Percentiles rank a stretch among this genome's conserved stretches.
phyloP scores from a whole-genome alignment of 2,329 filamentous ascomycete genomes.

The Aaosphaeria arxii region DNA sequence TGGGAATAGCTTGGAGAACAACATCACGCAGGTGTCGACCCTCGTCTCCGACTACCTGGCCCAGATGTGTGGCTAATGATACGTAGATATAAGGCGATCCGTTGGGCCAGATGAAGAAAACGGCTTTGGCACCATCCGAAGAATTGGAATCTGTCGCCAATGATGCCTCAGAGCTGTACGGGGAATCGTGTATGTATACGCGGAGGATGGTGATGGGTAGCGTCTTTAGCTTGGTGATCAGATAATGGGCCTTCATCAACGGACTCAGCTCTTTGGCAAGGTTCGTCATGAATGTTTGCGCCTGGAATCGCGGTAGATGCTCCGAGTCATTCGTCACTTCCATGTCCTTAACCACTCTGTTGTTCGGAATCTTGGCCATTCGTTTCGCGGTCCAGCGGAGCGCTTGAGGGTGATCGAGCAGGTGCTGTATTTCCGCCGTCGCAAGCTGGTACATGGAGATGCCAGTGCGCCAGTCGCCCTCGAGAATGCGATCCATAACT shows the following conservation, averaged over 20 bases:
- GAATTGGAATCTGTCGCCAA: slow-evolving; percentile 26
- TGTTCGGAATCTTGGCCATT: slow-evolving; percentile 36
- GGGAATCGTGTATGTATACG: slow-evolving; percentile 76
- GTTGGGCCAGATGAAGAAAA: slow-evolving; percentile 81
- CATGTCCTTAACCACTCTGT: slow-evolving; percentile 25
- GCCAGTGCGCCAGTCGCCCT: slow-evolving; percentile 57
- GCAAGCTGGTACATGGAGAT: slow-evolving; percentile 55
- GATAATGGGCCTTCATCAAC: slow-evolving; percentile 80
- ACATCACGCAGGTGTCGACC: slow-evolving; percentile 63
- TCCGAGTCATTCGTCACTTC: slow-evolving; percentile 39
- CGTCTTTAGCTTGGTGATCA: slow-evolving; percentile 67
- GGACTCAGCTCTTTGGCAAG: slow-evolving; percentile 73
- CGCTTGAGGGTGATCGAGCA: slow-evolving; percentile 52
- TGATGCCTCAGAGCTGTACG: slow-evolving; percentile 61
- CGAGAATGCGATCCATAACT: slow-evolving; percentile 54
- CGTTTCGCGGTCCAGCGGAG: slow-evolving; percentile 55
- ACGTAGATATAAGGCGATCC: slow-evolving; percentile 73
- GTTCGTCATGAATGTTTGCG: slow-evolving; percentile 73
- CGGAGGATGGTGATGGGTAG: slow-evolving; percentile 73
- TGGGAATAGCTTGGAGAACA: slow-evolving; percentile 76
- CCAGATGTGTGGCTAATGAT: slow-evolving; percentile 45
- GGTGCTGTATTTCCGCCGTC: slow-evolving; percentile 52
- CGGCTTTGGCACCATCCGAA: slow-evolving; percentile 63
- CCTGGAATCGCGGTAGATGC: slow-evolving; percentile 68
- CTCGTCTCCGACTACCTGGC: slow-evolving; percentile 32